Evolutionary conservation across 2,329 filamentous ascomycete genomes (phyloP).

Genomic region (Immersiporthe knoxdaviesiana): DNA sequence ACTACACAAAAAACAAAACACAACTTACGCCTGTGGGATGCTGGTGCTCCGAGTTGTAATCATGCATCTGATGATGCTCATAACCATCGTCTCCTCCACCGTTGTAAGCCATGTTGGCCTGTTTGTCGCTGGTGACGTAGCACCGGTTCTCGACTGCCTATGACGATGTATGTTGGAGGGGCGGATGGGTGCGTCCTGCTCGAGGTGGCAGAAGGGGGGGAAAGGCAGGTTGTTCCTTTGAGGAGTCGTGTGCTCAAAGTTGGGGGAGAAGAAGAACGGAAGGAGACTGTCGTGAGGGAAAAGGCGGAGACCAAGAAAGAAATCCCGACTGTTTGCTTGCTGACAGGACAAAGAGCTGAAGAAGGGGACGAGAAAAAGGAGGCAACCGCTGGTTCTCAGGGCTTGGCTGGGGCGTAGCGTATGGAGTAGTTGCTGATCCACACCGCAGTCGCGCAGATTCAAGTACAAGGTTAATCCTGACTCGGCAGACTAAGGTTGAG

Average conservation of each 20-base stretch:
- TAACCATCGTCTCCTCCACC: constrained; percentile 62
- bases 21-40: constrained; percentile 38
- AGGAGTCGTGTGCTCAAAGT: neutral
- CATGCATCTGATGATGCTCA: constrained; percentile 67
- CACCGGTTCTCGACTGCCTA: neutral
- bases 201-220: neutral
- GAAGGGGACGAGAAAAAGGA: constrained; percentile 7
- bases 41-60: constrained; percentile 54
- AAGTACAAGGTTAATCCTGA: constrained; percentile 11
- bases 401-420: constrained; percentile 11
- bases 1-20: constrained; percentile 23
- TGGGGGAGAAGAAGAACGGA: neutral
- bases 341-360: constrained; percentile 12
- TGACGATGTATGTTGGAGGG: neutral
- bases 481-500: constrained; percentile 1
- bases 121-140: constrained; percentile 11
- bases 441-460: constrained; percentile 1
- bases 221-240: neutral
- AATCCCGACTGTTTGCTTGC: neutral
- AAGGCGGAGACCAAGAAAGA: neutral
- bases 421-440: constrained; percentile 13
- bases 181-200: constrained; percentile 1
- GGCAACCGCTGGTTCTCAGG: constrained; percentile 10
- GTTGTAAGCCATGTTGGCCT: constrained; percentile 64
- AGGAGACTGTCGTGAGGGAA: constrained; percentile 2